phyloP scores from a whole-genome alignment of 805 yeast genomes.

The Candida coleopterorum region DNA sequence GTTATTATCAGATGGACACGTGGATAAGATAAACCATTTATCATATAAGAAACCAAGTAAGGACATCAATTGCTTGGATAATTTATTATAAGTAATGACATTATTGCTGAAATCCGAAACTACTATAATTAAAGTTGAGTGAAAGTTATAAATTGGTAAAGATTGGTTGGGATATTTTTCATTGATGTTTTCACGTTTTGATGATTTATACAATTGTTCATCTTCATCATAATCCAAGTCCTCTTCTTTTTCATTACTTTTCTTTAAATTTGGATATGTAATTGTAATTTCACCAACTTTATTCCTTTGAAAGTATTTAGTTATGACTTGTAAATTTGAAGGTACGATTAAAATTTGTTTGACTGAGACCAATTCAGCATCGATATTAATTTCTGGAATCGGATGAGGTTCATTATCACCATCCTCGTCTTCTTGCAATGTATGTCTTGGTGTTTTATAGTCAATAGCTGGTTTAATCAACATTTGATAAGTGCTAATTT shows the following conservation, averaged over 20 bases:
- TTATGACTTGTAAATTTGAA: conserved; percentile 14
- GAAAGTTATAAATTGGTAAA: conserved; percentile 19
- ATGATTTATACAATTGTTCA: conserved; percentile 44
- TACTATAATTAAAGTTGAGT: conserved; percentile 14
- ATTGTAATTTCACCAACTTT: conserved; percentile 1
- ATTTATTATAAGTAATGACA: conserved; percentile 25
- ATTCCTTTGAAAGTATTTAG: conserved; percentile 1
- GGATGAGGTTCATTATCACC: conserved; percentile 17
- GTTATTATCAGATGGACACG: conserved; percentile 31
- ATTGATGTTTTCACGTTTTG: conserved; percentile 16
- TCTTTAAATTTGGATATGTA: conserved; percentile 10
- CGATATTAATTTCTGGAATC: conserved; percentile 25
- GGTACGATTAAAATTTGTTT: conserved; percentile 29
- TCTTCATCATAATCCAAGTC: conserved; percentile 24
- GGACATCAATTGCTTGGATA: conserved; percentile 20
- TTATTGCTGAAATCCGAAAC: conserved; percentile 38
- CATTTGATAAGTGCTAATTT: no score
- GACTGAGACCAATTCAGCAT: conserved; percentile 7
- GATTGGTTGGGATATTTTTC: conserved; percentile 17
- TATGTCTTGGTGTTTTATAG: conserved; percentile 46
- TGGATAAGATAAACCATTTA: conserved; percentile 31
- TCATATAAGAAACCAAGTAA: not conserved
- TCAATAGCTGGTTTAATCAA: conserved; percentile 51
- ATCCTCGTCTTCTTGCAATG: conserved; percentile 42
- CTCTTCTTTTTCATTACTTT: conserved; percentile 5